A percentile compares a stretch with the other conserved stretches of the same genome.
Evolutionary conservation across 2,329 filamentous ascomycete species (phyloP).

Genomic region (Hypoxylon sp.): DNA sequence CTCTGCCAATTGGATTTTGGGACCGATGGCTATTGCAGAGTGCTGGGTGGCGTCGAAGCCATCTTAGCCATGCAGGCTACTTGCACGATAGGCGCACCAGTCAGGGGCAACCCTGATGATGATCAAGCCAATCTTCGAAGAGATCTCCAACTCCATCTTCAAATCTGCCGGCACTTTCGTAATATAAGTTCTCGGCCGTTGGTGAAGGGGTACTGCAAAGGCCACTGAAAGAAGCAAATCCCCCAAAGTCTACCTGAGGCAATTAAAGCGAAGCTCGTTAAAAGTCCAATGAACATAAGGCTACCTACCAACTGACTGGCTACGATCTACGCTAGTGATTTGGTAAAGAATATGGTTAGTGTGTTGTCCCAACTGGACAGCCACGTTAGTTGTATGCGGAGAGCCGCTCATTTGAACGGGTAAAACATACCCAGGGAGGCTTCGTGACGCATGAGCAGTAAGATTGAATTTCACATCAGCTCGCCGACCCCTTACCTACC

Average conservation of each 20-base stretch:
- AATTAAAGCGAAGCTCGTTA: slow-evolving; percentile 19
- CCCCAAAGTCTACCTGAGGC: not conserved
- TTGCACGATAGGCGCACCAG: not conserved
- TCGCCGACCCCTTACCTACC: slow-evolving; percentile 17
- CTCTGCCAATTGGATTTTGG: slow-evolving; percentile 18
- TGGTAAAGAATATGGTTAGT: slow-evolving; percentile 17
- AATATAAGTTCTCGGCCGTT: slow-evolving; percentile 32
- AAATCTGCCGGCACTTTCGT: not conserved
- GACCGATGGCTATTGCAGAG: slow-evolving; percentile 1
- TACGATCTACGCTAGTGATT: slow-evolving; percentile 7
- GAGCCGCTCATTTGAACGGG: slow-evolving; percentile 29
- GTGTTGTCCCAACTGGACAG: slow-evolving; percentile 8
- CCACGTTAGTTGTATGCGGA: slow-evolving; percentile 35
- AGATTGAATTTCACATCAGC: slow-evolving; percentile 25
- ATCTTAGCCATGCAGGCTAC: slow-evolving; percentile 9
- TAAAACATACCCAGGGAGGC: not conserved
- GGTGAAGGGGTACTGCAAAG: slow-evolving; percentile 7
- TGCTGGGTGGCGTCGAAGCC: slow-evolving; percentile 19
- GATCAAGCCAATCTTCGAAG: not conserved
- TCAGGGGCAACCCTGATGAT: not conserved
- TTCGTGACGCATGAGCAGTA: slow-evolving; percentile 14
- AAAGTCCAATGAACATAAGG: slow-evolving; percentile 11
- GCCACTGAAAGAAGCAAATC: slow-evolving; percentile 23
- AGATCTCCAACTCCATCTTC: slow-evolving; percentile 2
- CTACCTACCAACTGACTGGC: not conserved